Conservation (phyloP, 441 rosid species). For the Gossypium gossypioides region DNA sequence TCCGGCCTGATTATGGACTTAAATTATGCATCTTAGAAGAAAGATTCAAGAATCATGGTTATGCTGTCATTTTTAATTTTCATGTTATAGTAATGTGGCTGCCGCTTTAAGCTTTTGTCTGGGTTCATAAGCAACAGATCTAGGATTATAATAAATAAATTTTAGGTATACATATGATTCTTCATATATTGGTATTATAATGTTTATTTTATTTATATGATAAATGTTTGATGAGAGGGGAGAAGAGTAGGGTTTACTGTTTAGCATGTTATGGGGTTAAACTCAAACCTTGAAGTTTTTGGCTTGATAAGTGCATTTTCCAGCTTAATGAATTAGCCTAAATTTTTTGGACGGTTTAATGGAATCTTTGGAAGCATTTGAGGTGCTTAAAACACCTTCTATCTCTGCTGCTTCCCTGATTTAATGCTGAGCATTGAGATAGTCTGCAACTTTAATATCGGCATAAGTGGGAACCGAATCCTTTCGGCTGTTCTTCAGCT, state of each 20-base stretch:
- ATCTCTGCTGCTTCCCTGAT: neutral
- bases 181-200: neutral
- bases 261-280: neutral
- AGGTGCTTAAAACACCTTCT: neutral
- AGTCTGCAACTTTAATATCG: neutral
- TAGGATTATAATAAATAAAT: neutral
- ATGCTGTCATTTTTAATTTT: constrained; percentile 10
- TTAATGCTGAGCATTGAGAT: neutral
- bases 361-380: neutral
- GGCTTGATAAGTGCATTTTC: neutral
- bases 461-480: neutral
- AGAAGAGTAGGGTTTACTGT: neutral
- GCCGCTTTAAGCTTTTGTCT: neutral
- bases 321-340: neutral
- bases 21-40: neutral
- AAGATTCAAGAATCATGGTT: neutral
- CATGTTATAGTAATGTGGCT: neutral
- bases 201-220: neutral
- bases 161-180: neutral
- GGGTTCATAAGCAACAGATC: constrained; percentile 5
- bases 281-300: neutral
- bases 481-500: neutral
- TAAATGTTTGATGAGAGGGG: neutral
- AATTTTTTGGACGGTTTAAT: neutral
- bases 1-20: neutral